A percentile compares a stretch with the other conserved stretches of the same genome.
Conservation (phyloP, 805 yeast genomes). For the Saccharomycopsis sp. region DNA sequence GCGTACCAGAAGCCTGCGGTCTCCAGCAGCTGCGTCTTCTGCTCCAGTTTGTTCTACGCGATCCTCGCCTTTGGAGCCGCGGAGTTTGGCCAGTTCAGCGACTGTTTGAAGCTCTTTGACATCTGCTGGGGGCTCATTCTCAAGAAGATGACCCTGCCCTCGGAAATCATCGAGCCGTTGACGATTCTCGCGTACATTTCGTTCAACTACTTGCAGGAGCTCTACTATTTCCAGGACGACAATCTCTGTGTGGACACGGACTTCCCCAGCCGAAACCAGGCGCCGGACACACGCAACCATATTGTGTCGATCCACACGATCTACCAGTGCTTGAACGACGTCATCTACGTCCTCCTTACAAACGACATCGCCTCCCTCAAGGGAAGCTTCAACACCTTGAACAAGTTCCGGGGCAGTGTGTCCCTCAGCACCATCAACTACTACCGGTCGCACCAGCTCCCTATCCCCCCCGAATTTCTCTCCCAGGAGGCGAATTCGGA, state of each 20-base stretch:
- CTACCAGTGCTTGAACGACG: constrained; percentile 44
- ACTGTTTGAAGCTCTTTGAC: constrained; percentile 35
- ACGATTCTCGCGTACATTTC: constrained; percentile 39
- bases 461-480: constrained; percentile 35
- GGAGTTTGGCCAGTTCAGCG: constrained; percentile 29
- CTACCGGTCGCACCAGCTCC: constrained; percentile 42
- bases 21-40: constrained; percentile 12
- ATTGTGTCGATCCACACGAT: constrained; percentile 41
- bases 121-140: constrained; percentile 37
- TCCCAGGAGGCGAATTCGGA: constrained; percentile 6
- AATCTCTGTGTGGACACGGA: constrained; percentile 1
- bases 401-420: constrained; percentile 45
- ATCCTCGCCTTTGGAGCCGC: constrained; percentile 42
- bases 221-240: constrained; percentile 13
- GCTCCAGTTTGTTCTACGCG: constrained; percentile 38
- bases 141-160: constrained; percentile 26
- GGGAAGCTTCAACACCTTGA: constrained; percentile 6
- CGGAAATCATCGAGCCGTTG: constrained; percentile 39
- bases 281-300: constrained; percentile 8
- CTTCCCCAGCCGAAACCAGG: no score
- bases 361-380: constrained; percentile 24
- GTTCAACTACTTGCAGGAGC: constrained; percentile 31
- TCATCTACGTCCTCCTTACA: constrained; percentile 36
- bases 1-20: not conserved
- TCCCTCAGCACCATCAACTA: constrained; percentile 44